Conservation (phyloP, 208 protist species). For the Trypanosoma grayi region DNA sequence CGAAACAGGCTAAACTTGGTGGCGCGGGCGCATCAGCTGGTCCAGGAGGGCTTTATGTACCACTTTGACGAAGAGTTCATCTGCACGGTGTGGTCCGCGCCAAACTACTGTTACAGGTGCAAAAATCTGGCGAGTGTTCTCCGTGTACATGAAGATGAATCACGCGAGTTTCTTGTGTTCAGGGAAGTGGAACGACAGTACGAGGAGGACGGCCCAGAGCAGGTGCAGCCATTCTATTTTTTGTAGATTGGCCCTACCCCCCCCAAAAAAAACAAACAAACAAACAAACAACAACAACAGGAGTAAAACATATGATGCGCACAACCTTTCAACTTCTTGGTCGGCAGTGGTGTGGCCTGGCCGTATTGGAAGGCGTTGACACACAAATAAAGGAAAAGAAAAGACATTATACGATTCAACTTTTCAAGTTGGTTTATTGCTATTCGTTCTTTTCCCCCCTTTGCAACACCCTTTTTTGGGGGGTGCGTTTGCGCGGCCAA, state of each 20-base stretch:
- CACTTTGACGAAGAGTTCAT: constrained; percentile 84
- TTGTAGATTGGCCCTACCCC: constrained; percentile 37
- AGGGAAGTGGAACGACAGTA: constrained; percentile 73
- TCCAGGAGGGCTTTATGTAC: constrained; percentile 90
- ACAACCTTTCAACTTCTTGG: no score
- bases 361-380: no score
- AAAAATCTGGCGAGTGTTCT: constrained; percentile 94
- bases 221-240: constrained; percentile 63
- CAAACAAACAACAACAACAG: no score
- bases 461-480: no score
- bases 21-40: constrained; percentile 89
- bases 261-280: not conserved
- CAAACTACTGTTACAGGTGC: constrained; percentile 98
- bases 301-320: no score
- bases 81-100: constrained; percentile 97
- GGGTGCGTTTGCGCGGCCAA: no score
- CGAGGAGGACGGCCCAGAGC: constrained; percentile 26
- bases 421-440: no score
- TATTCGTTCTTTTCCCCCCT: constrained; percentile 1
- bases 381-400: constrained; percentile 5
- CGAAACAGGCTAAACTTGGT: constrained; percentile 86
- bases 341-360: no score
- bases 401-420: no score
- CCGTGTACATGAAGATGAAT: constrained; percentile 88
- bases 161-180: constrained; percentile 82